Conservation (phyloP, 108 stramenopile genomes). For the Poteriospumella lacustris region DNA sequence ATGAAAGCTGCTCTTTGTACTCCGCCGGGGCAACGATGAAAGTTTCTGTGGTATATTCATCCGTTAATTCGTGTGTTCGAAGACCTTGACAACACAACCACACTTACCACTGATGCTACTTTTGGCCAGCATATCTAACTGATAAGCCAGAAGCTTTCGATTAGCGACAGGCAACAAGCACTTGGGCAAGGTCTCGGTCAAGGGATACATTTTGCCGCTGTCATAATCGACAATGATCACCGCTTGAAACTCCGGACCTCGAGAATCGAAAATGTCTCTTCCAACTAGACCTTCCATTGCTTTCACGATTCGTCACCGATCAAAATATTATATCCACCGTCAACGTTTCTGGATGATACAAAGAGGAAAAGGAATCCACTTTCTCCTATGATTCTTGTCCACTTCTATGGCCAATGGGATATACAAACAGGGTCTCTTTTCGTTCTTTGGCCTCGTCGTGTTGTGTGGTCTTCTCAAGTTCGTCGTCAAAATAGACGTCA, state of each 20-base stretch:
- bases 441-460: no score
- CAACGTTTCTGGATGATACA: no score
- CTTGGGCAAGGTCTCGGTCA: constrained; percentile 12
- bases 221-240: constrained; percentile 24
- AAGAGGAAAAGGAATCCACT: no score
- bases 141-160: background rate
- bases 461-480: no score
- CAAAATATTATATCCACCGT: no score
- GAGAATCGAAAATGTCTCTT: background rate
- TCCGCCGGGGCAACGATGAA: constrained; percentile 17
- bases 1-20: background rate
- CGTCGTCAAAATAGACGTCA: no score
- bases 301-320: no score
- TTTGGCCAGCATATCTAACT: constrained; percentile 5
- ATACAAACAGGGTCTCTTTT: no score
- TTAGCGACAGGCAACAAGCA: constrained; percentile 25
- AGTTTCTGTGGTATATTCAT: constrained; percentile 1
- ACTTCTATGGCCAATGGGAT: no score
- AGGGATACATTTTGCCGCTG: background rate
- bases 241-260: constrained; percentile 13
- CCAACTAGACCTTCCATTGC: no score
- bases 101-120: constrained; percentile 4
- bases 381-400: no score
- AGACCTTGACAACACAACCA: background rate
- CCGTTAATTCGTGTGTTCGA: background rate